Evolutionary conservation across 331 rosid species (phyloP), one percentile per base, ranked within the genome.

Genomic region (Malus hybrid): DNA sequence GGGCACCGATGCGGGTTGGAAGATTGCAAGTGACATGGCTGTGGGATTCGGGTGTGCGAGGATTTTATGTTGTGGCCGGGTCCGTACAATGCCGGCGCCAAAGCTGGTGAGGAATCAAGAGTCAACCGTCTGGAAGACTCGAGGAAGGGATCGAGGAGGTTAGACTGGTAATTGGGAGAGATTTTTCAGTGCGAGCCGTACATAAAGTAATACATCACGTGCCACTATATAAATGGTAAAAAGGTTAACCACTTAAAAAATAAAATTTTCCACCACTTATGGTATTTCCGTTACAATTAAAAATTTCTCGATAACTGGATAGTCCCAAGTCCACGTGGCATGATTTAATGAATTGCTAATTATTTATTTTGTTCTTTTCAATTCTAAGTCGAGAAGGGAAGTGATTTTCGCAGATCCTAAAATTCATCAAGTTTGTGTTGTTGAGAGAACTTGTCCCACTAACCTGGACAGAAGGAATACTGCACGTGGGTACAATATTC

Each of bases 291-390:
- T 24, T 24, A 24, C 24, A 24, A 24, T 1, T 24, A 24, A 1
- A 24, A 24, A 24, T 24, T 24, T 24, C 24, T 24, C 24, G 24
- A 24, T 24, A 24, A 28, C 7, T 42, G n/a, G 28, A 11, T 6
- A 1, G 61, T 1, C 12, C 42, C 5, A 2, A 18, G 20, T 69
- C 81, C 93, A 91, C 89, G 89, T 89, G 97, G 86, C 87, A 57
- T 3, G 3, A 1, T 13, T 71, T 1, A 2, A 46, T 46, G 3
- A 10, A 46, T 1, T 6, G 4, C 59, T 16, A 18, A 6, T 4
- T 16, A 5, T 18, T 52, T 16, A 2, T 19, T 7, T 54, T 16
- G 3, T 52, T 52, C 1, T 0, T 14, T 46, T 6, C 3, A 54
- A 18, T 42, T 3, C 5, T 3, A 0, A 0, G 11, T 2, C 14